Evolutionary conservation across 2,329 filamentous ascomycete species (phyloP), one percentile per base, ranked within the genome.

Genomic region (Talaromyces sp.): DNA sequence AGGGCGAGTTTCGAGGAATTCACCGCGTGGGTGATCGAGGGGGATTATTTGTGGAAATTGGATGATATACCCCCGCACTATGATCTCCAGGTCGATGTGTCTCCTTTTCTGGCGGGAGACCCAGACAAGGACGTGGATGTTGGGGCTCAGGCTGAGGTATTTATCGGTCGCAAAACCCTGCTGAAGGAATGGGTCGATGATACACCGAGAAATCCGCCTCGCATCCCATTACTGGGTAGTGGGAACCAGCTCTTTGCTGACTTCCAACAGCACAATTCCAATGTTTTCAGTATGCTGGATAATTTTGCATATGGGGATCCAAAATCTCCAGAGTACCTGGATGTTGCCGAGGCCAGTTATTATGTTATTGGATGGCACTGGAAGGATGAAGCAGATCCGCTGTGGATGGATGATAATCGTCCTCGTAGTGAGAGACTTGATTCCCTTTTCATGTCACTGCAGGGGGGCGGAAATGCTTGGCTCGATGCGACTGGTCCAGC

Each of bases 281-380:
- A 79, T 59, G 78, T 80, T 8, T 79, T 81, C 58, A 72, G 68
- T 56, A 73, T 77, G 6, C 23, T 79, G 3, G 79, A 81, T 63
- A 75, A 73, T 31, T 77, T 81, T 18, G 56, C 67, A 6, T 78
- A 76, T 59, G 56, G 66, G 7, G 30, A 31, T 31, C 30, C 30
- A 31, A 31, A 31, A 31, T 57, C 60, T 5, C 51, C 60, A 0
- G 34, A 69, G 2, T 51, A 56, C 0, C 50, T 68, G 12, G 27
- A 63, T 1, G 9, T 60, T 0, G 77, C 73, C 14, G 68, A 62
- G 0, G 73, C 73, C 0, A 72, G 67, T 63, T 81, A 80, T 63
- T 77, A 75, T 62, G 65, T 80, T 0, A 12, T 81, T 0, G 78
- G 79, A 5, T 80, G 76, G 77, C 75, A 80, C 23, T 65, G 70